A percentile compares a stretch with the other conserved stretches of the same genome.
Conservation (phyloP, 2,329 filamentous ascomycete genomes). For the Trichoderma koningii region DNA sequence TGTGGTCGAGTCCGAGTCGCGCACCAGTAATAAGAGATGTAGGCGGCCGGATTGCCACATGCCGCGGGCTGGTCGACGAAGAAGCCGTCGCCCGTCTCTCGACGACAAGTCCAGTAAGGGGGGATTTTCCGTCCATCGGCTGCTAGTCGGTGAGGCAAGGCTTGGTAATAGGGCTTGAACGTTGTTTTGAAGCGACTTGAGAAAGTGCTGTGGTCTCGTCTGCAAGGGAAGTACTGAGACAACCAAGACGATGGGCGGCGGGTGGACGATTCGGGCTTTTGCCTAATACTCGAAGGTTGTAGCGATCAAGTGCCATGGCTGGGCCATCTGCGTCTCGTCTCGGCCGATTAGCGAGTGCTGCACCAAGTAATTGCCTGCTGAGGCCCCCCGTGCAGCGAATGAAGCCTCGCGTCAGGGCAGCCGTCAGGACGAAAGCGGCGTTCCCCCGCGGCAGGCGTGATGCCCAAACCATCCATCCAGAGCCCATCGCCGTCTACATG, state of each 20-base stretch:
- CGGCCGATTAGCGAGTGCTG: constrained; percentile 3
- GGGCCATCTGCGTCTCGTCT: neutral
- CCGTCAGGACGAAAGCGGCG: too few species aligned
- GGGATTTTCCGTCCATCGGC: too few species aligned
- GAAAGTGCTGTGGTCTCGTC: too few species aligned
- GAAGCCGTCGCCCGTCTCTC: too few species aligned
- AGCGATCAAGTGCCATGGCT: too few species aligned
- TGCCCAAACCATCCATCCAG: neutral
- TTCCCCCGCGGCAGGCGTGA: neutral
- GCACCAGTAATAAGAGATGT: constrained; percentile 27
- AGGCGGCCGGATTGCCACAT: constrained; percentile 21
- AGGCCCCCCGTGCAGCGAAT: too few species aligned
- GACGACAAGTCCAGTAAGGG: too few species aligned
- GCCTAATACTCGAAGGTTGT: neutral
- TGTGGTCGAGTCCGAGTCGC: neutral
- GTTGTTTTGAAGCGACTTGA: too few species aligned
- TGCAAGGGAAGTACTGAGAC: too few species aligned
- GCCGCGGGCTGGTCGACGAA: neutral
- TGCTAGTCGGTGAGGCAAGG: neutral
- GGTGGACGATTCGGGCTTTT: neutral
- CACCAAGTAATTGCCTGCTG: too few species aligned
- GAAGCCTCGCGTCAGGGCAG: too few species aligned
- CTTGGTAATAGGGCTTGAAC: neutral
- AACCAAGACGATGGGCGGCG: neutral
- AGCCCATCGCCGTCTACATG: too few species aligned